phyloP scores from a whole-genome alignment of 768 basidiomycete genomes.

The Suillus spraguei region DNA sequence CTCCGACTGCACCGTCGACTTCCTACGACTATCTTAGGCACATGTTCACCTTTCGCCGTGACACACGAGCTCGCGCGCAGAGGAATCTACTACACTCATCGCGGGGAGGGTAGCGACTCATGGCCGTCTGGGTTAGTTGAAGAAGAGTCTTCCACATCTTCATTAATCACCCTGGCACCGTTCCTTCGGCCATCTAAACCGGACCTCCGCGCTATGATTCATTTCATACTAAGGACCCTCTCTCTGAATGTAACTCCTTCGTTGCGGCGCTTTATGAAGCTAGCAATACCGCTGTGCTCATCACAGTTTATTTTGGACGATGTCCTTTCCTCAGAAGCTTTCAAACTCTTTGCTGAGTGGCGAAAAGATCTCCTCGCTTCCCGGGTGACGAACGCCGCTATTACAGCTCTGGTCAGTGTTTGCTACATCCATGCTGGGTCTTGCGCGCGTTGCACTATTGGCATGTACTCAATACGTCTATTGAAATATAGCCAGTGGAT shows the following conservation, averaged over 20 bases:
- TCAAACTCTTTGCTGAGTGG: conserved; percentile 16
- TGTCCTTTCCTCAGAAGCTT: conserved; percentile 16
- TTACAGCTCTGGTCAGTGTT: conserved; percentile 32
- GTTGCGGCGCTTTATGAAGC: conserved; percentile 27
- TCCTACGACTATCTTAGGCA: conserved; percentile 30
- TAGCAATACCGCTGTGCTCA: conserved; percentile 14
- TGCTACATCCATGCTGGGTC: conserved; percentile 18
- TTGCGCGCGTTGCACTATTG: conserved; percentile 14
- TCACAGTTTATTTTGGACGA: conserved; percentile 24
- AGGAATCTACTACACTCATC: conserved; percentile 19
- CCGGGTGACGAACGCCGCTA: conserved; percentile 6
- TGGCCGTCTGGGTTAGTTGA: conserved; percentile 45
- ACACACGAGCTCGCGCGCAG: conserved; percentile 29
- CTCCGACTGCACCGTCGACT: conserved; percentile 53
- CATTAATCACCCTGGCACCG: conserved; percentile 43
- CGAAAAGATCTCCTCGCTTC: conserved; percentile 17
- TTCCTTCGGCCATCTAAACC: conserved; percentile 24
- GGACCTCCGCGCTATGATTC: conserved; percentile 24
- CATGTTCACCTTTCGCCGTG: conserved; percentile 13
- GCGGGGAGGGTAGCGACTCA: background rate
- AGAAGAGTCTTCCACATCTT: conserved; percentile 50
- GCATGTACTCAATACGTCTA: conserved; percentile 25
- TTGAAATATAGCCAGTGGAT: conserved; percentile 49
- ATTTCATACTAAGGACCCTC: conserved; percentile 29
- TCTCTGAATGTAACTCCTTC: conserved; percentile 17